Base-by-base conservation (phyloP, 2,329 filamentous ascomycete species). In the Fusarium armeniacum region DNA sequence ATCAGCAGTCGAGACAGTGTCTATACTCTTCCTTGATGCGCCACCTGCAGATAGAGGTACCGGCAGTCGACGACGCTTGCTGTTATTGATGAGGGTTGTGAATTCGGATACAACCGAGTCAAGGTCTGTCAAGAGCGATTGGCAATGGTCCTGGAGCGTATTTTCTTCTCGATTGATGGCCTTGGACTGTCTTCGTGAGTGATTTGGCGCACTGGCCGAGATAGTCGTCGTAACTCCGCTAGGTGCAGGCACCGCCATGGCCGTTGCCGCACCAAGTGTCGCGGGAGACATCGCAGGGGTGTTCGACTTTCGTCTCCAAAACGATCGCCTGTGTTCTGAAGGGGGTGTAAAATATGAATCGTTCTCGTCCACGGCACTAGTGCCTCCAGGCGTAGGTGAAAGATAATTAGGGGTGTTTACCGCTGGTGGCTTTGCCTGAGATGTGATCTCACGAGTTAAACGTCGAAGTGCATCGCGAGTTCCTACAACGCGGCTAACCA, bases 231-330 rank as follows among this genome's bases (percentile, higher is more conserved):
- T 72, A 8, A 78, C 72, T 28, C 74, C 78, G n/a, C 78, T 78
- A 4, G 83, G 81, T 11, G 81, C 76, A 0, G 85, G 80, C 4
- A 84, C 81, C 15, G 83, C 81, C 32, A 84, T 70, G 3, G 80
- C 74, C 3, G 79, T 71, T 1, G 80, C 62, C 35, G 82, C 77
- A 10, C 84, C 81, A 22, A 82, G 67, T 12, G 79, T 76, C 30
- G 80, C 77, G 4, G 84, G 79, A 7, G 81, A 78, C 32, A 83
- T 75, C 4, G 81, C 78, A 22, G 84, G 78, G 3, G 83, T 82
- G 73, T 90, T 94, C 1, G 90, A 84, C 80, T 97, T 98, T 49
- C 95, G 89, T 79, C 94, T 97, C 96, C 96, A 99, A 76, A 99
- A 98, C 0, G 93, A 85, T 62, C 89, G 87, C 77, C 85, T 93